These are phyloP conservation scores for Salvia sclarea DNA, from an alignment of 305 asterid species.

Conservation along the genomic window DNA sequence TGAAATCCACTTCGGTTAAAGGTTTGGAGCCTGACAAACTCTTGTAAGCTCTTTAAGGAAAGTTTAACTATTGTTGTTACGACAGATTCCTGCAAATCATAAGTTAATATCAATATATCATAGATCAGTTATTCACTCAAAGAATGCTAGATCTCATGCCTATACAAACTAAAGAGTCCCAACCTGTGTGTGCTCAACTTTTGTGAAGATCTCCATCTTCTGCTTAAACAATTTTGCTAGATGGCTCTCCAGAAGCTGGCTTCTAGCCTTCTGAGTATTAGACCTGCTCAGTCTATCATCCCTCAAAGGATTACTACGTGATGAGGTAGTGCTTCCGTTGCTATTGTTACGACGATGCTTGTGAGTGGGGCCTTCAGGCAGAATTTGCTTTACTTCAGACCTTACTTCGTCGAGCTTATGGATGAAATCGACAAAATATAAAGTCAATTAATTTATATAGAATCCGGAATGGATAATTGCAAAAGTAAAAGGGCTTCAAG, in stretches of 20 bases:
- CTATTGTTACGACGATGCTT: slow-evolving; percentile 86
- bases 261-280: slow-evolving; percentile 82
- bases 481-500: slow-evolving; percentile 2
- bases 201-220: slow-evolving; percentile 92
- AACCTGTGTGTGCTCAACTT: slow-evolving; percentile 90
- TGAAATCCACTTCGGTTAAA: slow-evolving; percentile 92
- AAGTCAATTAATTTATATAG: slow-evolving; percentile 19
- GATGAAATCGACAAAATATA: slow-evolving; percentile 31
- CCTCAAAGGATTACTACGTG: slow-evolving; percentile 88
- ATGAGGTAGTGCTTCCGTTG: slow-evolving; percentile 89
- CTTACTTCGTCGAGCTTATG: slow-evolving; percentile 61
- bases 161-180: slow-evolving; percentile 26
- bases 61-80: slow-evolving; percentile 69
- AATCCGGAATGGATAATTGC: neutral
- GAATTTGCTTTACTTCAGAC: slow-evolving; percentile 66
- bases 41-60: slow-evolving; percentile 86
- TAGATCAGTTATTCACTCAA: neutral
- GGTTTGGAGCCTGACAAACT: slow-evolving; percentile 83
- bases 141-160: neutral
- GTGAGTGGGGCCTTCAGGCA: slow-evolving; percentile 69
- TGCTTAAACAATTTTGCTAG: slow-evolving; percentile 92
- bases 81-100: slow-evolving; percentile 72
- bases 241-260: slow-evolving; percentile 95
- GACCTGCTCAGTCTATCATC: slow-evolving; percentile 71
- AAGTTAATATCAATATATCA: slow-evolving; percentile 18